Evolutionary conservation across 768 basidiomycete species (phyloP).

Genomic region (Tulasnella calospora): DNA sequence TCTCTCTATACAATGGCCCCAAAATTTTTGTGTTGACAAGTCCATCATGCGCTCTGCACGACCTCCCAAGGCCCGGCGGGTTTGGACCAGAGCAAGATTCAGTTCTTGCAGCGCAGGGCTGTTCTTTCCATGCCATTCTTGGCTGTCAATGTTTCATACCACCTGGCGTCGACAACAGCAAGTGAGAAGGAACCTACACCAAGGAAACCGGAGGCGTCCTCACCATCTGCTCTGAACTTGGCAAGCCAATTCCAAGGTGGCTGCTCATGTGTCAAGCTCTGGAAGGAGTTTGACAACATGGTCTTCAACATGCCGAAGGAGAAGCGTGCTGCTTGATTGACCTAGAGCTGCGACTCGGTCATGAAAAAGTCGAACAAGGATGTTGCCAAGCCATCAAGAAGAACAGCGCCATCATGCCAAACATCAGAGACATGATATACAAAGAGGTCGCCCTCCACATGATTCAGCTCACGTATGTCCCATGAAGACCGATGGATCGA

Average conservation of each 20-base stretch:
- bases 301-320: too few relatives aligned
- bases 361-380: constrained; percentile 89
- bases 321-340: constrained; percentile 79
- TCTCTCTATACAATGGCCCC: constrained; percentile 92
- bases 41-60: constrained; percentile 84
- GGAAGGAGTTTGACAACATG: constrained; percentile 97
- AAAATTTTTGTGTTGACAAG: constrained; percentile 90
- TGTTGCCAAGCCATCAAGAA: constrained; percentile 95
- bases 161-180: constrained; percentile 90
- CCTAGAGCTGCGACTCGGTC: constrained; percentile 60
- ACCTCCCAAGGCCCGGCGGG: constrained; percentile 80
- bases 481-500: constrained; percentile 92
- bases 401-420: constrained; percentile 73
- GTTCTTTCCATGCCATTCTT: constrained; percentile 91
- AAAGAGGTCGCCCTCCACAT: constrained; percentile 90
- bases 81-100: constrained; percentile 87
- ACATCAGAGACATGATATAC: constrained; percentile 96
- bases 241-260: constrained; percentile 98
- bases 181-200: constrained; percentile 66
- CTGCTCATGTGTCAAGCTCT: constrained; percentile 85
- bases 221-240: constrained; percentile 96
- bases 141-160: constrained; percentile 91
- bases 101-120: constrained; percentile 90
- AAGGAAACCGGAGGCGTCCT: constrained; percentile 94
- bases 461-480: constrained; percentile 91